Evolutionary conservation across 371 early-diverging fungal species (phyloP), one percentile per base, ranked within the genome.

Genomic region (Zychaea mexicana): DNA sequence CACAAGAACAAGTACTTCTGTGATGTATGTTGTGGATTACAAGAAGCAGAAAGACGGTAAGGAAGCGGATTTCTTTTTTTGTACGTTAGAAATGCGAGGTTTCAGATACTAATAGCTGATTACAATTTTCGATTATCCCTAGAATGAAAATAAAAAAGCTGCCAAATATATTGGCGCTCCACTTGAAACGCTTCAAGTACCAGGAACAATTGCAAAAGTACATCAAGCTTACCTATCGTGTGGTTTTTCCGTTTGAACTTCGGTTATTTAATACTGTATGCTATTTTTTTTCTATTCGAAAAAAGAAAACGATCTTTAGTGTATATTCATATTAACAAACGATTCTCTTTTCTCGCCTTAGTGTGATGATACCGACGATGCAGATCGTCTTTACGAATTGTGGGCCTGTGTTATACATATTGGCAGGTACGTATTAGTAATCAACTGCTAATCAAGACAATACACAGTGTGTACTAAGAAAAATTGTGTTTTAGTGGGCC

Each of bases 1-100:
- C 92, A 95, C 67, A 92, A 94, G 70, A 93, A 98, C 85, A 98
- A 98, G 76, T 98, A 96, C 68, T 96, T 91, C 73, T 98, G 98
- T 72, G 98, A 97, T 77, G 88, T 84, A 27, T 98, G 98, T 68
- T 88, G 90, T 60, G 92, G 94, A 12, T 79, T 98, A 52, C 98
- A 98, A 74, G 98, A 98, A 71, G 98, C 98, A 21, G 97, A 98
- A 73, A 91, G 94, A 67, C 82, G 89, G 92, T 90, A 76, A 57
- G 19, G 46, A 31, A 31, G 12, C 33, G 33, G 33, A 33, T 57
- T n/a, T 36, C 9, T 30, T 28, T n/a, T 31, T 28, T n/a, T n/a
- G n/a, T n/a, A n/a, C n/a, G n/a, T n/a, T n/a, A n/a, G n/a, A n/a
- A n/a, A n/a, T n/a, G n/a, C n/a, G n/a, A n/a, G n/a, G n/a, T n/a